Evolutionary conservation across 108 stramenopile species (phyloP).

Genomic region (Asterionellopsis glacialis): DNA sequence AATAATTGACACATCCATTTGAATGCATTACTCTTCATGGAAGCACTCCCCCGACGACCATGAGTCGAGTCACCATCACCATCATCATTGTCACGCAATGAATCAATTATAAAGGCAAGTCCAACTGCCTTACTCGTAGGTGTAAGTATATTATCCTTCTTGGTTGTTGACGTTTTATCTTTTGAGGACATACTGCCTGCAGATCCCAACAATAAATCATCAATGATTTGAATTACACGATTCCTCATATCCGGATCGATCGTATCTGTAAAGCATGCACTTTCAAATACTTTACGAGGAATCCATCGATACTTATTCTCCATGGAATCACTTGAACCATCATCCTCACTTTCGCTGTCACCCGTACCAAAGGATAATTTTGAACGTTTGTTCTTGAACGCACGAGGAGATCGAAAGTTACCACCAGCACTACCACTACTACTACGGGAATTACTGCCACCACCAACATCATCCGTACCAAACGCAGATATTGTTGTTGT

Average conservation of each 20-base stretch:
- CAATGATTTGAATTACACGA: slow-evolving; percentile 63
- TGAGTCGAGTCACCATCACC: neutral
- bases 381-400: neutral
- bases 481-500: slow-evolving; percentile 3
- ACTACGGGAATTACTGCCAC: neutral
- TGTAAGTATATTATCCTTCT: slow-evolving; percentile 30
- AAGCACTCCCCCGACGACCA: neutral
- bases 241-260: slow-evolving; percentile 62
- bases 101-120: slow-evolving; percentile 64
- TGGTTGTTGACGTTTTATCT: slow-evolving; percentile 7
- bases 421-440: no score
- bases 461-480: no score
- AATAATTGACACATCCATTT: slow-evolving; percentile 55
- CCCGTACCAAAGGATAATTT: neutral
- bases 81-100: slow-evolving; percentile 15
- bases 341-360: neutral
- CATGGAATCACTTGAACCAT: slow-evolving; percentile 2
- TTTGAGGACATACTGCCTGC: neutral
- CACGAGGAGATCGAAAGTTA: no score
- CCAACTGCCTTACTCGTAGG: slow-evolving; percentile 73
- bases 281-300: slow-evolving; percentile 64
- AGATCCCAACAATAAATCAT: slow-evolving; percentile 45
- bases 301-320: slow-evolving; percentile 68
- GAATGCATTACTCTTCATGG: slow-evolving; percentile 33
- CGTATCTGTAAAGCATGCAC: slow-evolving; percentile 44